These are phyloP conservation scores for Kazachstania martiniae DNA, from an alignment of 805 yeast genomes.

Conservation along the genomic window DNA sequence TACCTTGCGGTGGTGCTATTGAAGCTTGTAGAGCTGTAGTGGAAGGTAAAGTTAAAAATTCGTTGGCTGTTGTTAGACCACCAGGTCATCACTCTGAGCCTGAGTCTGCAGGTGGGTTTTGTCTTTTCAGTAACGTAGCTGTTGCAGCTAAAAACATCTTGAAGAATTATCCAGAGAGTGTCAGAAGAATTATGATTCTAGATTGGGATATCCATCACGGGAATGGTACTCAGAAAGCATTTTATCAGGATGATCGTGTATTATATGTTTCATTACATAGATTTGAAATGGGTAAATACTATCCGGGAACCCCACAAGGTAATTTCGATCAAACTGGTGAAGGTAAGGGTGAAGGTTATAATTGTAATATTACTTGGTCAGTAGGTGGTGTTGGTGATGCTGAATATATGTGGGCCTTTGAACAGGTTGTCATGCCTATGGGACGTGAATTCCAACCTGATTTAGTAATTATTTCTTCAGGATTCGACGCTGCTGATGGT, in stretches of 20 bases:
- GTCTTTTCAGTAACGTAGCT: constrained; percentile 91
- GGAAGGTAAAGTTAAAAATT: constrained; percentile 83
- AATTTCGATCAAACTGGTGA: constrained; percentile 73
- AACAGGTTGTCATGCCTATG: constrained; percentile 76
- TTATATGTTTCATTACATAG: constrained; percentile 86
- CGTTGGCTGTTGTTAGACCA: constrained; percentile 91
- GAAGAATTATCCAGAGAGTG: constrained; percentile 77
- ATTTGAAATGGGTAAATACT: constrained; percentile 82
- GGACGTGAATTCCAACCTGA: constrained; percentile 88
- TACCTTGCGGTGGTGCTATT: constrained; percentile 94
- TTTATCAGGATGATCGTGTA: constrained; percentile 80
- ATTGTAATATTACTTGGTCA: constrained; percentile 91
- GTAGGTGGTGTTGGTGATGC: constrained; percentile 88
- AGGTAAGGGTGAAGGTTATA: constrained; percentile 77
- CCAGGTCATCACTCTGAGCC: constrained; percentile 99
- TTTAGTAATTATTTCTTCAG: constrained; percentile 83
- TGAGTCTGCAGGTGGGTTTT: constrained; percentile 92
- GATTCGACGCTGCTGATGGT: constrained; percentile 98
- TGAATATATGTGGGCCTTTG: constrained; percentile 87
- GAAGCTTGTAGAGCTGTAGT: constrained; percentile 94
- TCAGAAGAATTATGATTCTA: constrained; percentile 66
- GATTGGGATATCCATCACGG: constrained; percentile 99
- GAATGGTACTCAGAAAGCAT: constrained; percentile 93
- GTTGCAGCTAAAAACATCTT: constrained; percentile 87
- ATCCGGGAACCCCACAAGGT: constrained; percentile 89